Conservation (phyloP, 2,329 filamentous ascomycete species). For the Ophiognomonia clavigignenti-juglandacearum region DNA sequence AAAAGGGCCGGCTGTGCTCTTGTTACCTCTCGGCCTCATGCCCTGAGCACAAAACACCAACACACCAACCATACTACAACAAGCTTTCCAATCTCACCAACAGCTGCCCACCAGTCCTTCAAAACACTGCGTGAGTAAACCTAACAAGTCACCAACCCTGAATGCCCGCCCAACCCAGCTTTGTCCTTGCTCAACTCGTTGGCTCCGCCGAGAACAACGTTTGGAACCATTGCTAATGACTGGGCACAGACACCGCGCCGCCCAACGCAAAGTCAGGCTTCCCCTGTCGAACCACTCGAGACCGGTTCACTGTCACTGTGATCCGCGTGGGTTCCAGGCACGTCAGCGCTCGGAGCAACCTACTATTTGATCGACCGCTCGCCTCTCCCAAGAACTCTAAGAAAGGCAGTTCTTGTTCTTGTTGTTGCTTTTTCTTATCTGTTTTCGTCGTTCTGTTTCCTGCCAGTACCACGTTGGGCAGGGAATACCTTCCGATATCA, state of each 20-base stretch:
- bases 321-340: constrained; percentile 6
- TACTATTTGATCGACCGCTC: constrained; percentile 9
- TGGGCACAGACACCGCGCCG: background rate
- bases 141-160: no score
- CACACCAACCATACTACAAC: no score
- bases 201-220: background rate
- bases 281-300: constrained; percentile 3
- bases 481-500: background rate
- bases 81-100: background rate
- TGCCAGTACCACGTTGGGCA: constrained; percentile 5
- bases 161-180: no score
- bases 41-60: background rate
- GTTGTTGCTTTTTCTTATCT: background rate
- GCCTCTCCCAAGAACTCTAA: no score
- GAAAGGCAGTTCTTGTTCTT: background rate
- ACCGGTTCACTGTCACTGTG: constrained; percentile 1
- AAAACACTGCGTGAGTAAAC: no score
- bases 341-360: constrained; percentile 6
- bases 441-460: constrained; percentile 1
- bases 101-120: no score
- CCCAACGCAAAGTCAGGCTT: constrained; percentile 3
- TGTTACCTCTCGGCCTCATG: background rate
- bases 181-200: background rate
- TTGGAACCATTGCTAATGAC: background rate
- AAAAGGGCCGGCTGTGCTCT: constrained; percentile 2